Evolutionary conservation across 78 protist genomes (phyloP).

Genomic region (Speleostelium caveatum): DNA sequence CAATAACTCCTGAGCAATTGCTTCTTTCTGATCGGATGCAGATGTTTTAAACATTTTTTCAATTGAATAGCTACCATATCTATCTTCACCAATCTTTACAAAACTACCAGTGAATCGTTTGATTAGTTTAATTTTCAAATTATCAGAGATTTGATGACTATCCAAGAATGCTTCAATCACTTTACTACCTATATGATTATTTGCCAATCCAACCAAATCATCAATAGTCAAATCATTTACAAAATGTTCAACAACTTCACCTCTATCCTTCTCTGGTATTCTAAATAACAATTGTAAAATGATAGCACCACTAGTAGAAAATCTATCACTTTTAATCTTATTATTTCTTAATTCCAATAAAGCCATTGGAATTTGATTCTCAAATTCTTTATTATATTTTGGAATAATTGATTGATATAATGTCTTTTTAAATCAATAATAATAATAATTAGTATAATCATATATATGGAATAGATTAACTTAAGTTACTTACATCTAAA

Average conservation of each 20-base stretch:
- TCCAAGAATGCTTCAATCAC: constrained; percentile 47
- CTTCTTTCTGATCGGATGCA: constrained; percentile 12
- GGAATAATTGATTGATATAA: constrained; percentile 5
- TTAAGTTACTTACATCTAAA: too few relatives aligned
- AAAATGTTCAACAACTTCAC: constrained; percentile 11
- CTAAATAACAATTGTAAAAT: constrained; percentile 28
- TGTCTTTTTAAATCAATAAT: not conserved
- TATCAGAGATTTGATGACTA: not conserved
- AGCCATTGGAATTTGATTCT: constrained; percentile 14
- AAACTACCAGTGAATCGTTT: constrained; percentile 18
- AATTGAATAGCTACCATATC: constrained; percentile 33
- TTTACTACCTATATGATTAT: constrained; percentile 26
- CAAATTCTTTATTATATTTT: constrained; percentile 1
- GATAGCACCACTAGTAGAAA: constrained; percentile 43
- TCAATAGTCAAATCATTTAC: not conserved
- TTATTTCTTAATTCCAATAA: constrained; percentile 11
- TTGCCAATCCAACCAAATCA: constrained; percentile 1
- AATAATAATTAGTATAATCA: too few relatives aligned
- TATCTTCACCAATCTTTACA: constrained; percentile 35
- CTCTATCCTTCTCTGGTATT: not conserved
- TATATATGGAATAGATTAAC: too few relatives aligned
- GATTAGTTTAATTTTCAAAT: constrained; percentile 22
- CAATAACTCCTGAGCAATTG: constrained; percentile 23
- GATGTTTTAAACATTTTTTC: constrained; percentile 50
- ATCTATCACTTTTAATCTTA: constrained; percentile 12